Conservation (phyloP, 257 asterid genomes). For the Prunella vulgaris region DNA sequence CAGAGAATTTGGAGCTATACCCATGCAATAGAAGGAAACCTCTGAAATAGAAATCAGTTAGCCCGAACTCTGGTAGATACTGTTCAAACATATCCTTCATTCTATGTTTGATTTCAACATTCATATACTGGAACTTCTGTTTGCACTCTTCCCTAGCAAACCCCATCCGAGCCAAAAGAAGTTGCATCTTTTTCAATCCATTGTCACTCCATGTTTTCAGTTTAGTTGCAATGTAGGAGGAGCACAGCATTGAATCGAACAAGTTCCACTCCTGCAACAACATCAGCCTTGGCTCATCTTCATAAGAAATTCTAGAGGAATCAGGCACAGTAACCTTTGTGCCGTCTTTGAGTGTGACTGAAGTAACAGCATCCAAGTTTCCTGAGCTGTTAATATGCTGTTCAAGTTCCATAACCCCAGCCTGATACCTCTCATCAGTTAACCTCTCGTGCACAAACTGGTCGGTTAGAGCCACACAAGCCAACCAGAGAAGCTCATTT, state of each 20-base stretch:
- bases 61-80: conserved; percentile 87
- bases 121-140: conserved; percentile 90
- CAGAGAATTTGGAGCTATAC: conserved; percentile 85
- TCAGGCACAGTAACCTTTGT: conserved; percentile 83
- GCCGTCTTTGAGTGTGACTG: conserved; percentile 88
- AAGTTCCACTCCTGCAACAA: conserved; percentile 94
- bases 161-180: conserved; percentile 94
- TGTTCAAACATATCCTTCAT: conserved; percentile 98
- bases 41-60: conserved; percentile 78
- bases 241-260: conserved; percentile 94
- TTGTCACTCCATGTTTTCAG: conserved; percentile 95
- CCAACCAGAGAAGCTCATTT: conserved; percentile 87
- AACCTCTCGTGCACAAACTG: conserved; percentile 92
- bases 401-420: conserved; percentile 90
- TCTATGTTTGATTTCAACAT: conserved; percentile 67
- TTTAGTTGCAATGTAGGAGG: conserved; percentile 88
- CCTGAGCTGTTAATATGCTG: conserved; percentile 89
- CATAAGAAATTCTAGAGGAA: conserved; percentile 73
- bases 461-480: conserved; percentile 91
- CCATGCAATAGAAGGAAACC: conserved; percentile 81
- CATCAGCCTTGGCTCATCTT: conserved; percentile 87
- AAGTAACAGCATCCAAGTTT: conserved; percentile 66
- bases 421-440: conserved; percentile 85
- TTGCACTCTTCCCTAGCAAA: conserved; percentile 91
- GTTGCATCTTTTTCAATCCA: conserved; percentile 86